Evolutionary conservation across 495 filamentous ascomycete genomes (phyloP), one percentile per base, ranked within the genome.

Genomic region (Aspergillus taichungensis): DNA sequence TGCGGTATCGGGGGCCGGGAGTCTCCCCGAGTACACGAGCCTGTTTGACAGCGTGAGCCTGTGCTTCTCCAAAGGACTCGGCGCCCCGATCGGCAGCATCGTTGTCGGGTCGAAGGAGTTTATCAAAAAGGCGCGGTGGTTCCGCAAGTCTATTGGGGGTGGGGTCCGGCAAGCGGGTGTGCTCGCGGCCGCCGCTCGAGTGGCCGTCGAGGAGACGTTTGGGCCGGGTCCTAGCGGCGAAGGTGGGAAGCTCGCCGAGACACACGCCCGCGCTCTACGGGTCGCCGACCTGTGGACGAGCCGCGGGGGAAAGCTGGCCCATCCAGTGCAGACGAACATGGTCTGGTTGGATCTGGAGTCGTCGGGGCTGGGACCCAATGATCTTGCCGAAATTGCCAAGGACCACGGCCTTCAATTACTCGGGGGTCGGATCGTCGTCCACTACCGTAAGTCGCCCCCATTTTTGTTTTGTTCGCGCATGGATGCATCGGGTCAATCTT

Each of bases 1-100:
- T 1, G 77, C 78, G 4, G 75, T 73, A 0, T 69, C 80, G 0
- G 74, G 75, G 1, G 78, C 77, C 3, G 76, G 79, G 4, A 73
- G 63, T 32, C 59, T 97, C 27, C 46, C 72, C 3, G 86, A 88
- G 3, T 95, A 80, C 51, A 70, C 82, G 8, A 71, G 60, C 12
- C 72, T 81, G 40, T 88, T 92, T 52, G 91, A 97, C 54, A 89
- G 81, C 39, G 70, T 92, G 1, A 84, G 74, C 44, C 69, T 95
- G 8, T 95, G 88, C 61, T 91, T 97, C 56, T 84, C 79, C 24
- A 97, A 97, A 64, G 86, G 88, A 0, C 70, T 97, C 0, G 91
- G 91, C 0, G 91, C 91, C 0, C 91, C 91, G 0, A 80, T 94
- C 39, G 91, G 91, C 1, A 85, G 80, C 44, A 79, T 94, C 38